Base-by-base conservation (phyloP, 176 grass and related monocot species). In the Lolium multiflorum region DNA sequence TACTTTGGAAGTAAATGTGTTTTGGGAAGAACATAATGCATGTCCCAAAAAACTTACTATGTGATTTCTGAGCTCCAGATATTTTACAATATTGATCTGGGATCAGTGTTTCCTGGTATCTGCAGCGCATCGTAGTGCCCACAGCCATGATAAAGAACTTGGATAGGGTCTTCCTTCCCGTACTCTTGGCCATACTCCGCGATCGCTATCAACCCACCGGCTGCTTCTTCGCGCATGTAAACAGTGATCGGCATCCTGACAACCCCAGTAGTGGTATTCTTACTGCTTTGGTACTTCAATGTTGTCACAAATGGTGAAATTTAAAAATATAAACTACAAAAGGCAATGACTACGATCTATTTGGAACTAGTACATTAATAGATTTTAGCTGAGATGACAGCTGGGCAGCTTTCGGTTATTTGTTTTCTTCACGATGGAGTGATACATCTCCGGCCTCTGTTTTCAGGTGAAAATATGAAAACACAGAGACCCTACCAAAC, bases 141-240 rank as follows among this genome's bases (percentile, higher is more conserved):
- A 77, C 85, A 95, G 28, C 94, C 89, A 89, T 95, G 76, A 72
- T 91, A 95, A 49, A 95, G 86, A 85, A 95, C 91, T 84, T 55
- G 81, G 79, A 95, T 87, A 22, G 89, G 94, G 58, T 93, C 70
- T 24, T 89, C 89, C 71, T 89, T 91, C 18, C 89, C 91, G 25
- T 95, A 93, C 82, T 95, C 91, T 76, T 93, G 90, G 5, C 93
- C 94, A 70, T 95, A 93, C 84, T 95, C 94, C 4, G 89, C 89
- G 4, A 95, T 93, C 55, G 77, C 16, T 83, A 93, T 95, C 60
- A 91, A 71, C 80, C 94, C 91, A 7, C 83, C 81, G 5, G 91
- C 83, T 69, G 89, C 91, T 61, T 89, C 84, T 68, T 93, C 89
- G 43, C 15, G 17, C 91, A 93, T 95, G 52, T 93, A 95, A 39